phyloP scores from a whole-genome alignment of 1,284 basidiomycete genomes.

The Cryptococcus wingfieldii region DNA sequence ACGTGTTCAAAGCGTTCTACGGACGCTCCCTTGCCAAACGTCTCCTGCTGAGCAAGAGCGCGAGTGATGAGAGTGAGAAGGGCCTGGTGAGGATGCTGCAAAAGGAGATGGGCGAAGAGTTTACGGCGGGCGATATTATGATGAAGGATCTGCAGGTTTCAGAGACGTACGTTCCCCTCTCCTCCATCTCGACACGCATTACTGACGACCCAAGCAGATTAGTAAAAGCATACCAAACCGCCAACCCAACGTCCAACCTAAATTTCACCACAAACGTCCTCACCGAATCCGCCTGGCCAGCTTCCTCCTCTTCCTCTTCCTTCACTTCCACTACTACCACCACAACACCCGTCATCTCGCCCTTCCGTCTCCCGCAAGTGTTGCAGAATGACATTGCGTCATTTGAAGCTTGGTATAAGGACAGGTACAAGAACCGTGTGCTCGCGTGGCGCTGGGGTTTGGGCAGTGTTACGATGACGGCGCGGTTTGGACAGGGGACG shows the following conservation, averaged over 20 bases:
- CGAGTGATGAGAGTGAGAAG: constrained; percentile 87
- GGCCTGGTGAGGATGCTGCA: constrained; percentile 83
- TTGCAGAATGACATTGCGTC: constrained; percentile 64
- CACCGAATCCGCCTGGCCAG: constrained; percentile 57
- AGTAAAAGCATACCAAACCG: constrained; percentile 50
- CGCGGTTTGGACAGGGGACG: constrained; percentile 59
- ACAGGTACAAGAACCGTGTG: constrained; percentile 65
- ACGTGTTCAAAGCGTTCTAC: constrained; percentile 94
- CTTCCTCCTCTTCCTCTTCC: constrained; percentile 30
- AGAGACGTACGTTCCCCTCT: constrained; percentile 35
- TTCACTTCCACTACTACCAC: not conserved
- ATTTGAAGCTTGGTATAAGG: constrained; percentile 68
- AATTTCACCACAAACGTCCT: constrained; percentile 55
- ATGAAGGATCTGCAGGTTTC: constrained; percentile 50
- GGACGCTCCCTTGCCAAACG: constrained; percentile 84
- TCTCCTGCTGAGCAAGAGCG: constrained; percentile 76
- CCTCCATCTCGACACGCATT: not conserved
- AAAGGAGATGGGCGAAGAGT: constrained; percentile 55
- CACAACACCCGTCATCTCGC: constrained; percentile 21
- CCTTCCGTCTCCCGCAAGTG: constrained; percentile 49
- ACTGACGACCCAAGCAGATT: constrained; percentile 31
- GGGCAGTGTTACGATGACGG: constrained; percentile 68
- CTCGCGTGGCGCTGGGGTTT: constrained; percentile 79
- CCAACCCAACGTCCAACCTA: constrained; percentile 38
- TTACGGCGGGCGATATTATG: constrained; percentile 50